Evolutionary conservation across 345 rosid genomes (phyloP).

Genomic region (Litchi chinensis): DNA sequence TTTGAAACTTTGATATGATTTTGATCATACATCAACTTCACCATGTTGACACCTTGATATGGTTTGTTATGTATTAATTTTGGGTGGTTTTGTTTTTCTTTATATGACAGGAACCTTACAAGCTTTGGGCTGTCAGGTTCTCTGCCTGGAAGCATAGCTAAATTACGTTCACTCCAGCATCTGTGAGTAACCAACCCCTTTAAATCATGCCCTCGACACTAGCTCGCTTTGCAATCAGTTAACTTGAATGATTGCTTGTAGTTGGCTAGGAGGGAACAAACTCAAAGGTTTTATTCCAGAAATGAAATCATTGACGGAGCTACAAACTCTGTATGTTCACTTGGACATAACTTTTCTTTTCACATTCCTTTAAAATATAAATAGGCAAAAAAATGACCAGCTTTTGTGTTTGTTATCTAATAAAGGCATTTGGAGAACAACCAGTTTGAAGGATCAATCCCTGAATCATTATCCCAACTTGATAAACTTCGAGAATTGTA

Average conservation of each 20-base stretch:
- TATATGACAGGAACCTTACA: conserved; percentile 63
- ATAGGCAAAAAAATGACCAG: not conserved
- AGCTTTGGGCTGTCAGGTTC: conserved; percentile 59
- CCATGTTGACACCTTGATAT: not conserved
- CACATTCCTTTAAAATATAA: not conserved
- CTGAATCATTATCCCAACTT: conserved; percentile 61
- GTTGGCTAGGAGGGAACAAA: conserved; percentile 73
- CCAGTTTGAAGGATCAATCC: conserved; percentile 63
- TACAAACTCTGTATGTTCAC: conserved; percentile 65
- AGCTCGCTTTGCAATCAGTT: not conserved
- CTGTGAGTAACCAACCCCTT: conserved; percentile 53
- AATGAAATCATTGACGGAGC: conserved; percentile 45
- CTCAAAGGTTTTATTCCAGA: conserved; percentile 75
- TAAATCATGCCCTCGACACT: not conserved
- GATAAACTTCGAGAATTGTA: conserved; percentile 56
- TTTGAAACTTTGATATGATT: not conserved
- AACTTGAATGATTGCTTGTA: conserved; percentile 33
- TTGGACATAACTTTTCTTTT: not conserved
- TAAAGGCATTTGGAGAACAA: conserved; percentile 82
- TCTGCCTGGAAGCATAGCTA: conserved; percentile 51
- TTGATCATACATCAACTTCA: not conserved
- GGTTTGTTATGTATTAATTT: not conserved
- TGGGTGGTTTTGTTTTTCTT: conserved; percentile 22
- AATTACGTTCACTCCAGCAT: conserved; percentile 58
- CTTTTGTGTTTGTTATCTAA: conserved; percentile 19